phyloP scores from a whole-genome alignment of 768 basidiomycete species.

The Dioszegia hungarica region DNA sequence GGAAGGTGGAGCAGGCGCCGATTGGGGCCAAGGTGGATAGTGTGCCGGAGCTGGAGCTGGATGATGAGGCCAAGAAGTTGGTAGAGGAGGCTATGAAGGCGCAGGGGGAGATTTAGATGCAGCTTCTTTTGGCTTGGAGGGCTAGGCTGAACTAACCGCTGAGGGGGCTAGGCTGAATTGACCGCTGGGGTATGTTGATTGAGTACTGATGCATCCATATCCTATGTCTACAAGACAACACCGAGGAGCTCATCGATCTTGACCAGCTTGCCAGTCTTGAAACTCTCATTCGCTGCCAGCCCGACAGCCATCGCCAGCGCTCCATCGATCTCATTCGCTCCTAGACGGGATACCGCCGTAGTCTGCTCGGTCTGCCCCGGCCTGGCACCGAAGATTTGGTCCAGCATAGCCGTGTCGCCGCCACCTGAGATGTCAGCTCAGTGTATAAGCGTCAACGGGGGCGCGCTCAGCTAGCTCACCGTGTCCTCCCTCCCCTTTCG shows the following conservation, averaged over 20 bases:
- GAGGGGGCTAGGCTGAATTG: too few species aligned
- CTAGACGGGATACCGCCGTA: constrained; percentile 54
- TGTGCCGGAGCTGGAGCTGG: constrained; percentile 31
- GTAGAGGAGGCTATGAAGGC: constrained; percentile 33
- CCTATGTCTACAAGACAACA: constrained; percentile 8
- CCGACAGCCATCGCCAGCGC: constrained; percentile 54
- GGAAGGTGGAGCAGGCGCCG: constrained; percentile 7
- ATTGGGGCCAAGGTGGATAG: constrained; percentile 15
- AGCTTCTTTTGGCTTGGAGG: too few species aligned
- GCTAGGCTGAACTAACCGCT: too few species aligned
- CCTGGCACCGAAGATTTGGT: constrained; percentile 54
- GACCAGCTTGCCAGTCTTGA: constrained; percentile 53
- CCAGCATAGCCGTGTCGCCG: constrained; percentile 55
- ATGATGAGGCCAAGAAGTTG: constrained; percentile 26
- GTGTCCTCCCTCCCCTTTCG: constrained; percentile 53
- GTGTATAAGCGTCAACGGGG: not conserved
- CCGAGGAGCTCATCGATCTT: constrained; percentile 48
- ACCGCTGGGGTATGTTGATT: too few species aligned
- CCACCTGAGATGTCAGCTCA: constrained; percentile 37
- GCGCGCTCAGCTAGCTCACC: constrained; percentile 38
- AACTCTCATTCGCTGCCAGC: constrained; percentile 55
- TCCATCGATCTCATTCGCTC: constrained; percentile 55
- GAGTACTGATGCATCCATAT: too few species aligned
- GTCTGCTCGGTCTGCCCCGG: constrained; percentile 52
- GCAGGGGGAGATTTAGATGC: constrained; percentile 10